Evolutionary conservation across 192 early-diverging fungal species (phyloP).

Genomic region (Coemansia guatemalensis): DNA sequence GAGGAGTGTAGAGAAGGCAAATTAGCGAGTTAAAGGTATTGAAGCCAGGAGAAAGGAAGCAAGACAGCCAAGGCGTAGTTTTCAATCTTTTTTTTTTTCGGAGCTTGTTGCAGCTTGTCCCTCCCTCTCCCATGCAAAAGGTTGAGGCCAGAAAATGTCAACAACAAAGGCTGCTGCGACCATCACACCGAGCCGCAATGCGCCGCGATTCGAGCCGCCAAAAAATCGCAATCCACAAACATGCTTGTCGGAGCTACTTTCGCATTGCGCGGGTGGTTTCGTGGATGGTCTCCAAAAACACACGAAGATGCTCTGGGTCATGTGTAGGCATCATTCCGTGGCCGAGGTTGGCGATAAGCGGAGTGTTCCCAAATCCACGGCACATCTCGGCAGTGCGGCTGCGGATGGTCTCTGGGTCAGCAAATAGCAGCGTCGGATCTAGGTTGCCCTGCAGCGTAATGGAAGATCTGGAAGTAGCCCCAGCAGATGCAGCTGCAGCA

Average conservation of each 20-base stretch:
- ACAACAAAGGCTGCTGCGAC: neutral
- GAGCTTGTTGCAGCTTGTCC: neutral
- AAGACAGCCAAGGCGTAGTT: too few relatives aligned
- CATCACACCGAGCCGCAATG: neutral
- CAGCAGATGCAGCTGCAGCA: slow-evolving; percentile 16
- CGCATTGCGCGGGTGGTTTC: slow-evolving; percentile 41
- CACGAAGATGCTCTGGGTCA: slow-evolving; percentile 66
- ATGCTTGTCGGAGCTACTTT: slow-evolving; percentile 2
- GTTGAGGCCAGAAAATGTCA: neutral
- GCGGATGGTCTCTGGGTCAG: slow-evolving; percentile 68
- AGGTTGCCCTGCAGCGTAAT: slow-evolving; percentile 90
- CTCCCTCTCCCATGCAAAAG: neutral
- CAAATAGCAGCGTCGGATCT: slow-evolving; percentile 86
- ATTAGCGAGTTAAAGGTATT: too few relatives aligned
- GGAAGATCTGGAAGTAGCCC: neutral
- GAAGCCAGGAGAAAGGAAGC: too few relatives aligned
- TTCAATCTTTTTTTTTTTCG: neutral
- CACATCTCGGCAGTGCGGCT: slow-evolving; percentile 77
- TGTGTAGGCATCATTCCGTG: slow-evolving; percentile 93
- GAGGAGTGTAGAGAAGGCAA: too few relatives aligned
- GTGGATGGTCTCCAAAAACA: slow-evolving; percentile 72
- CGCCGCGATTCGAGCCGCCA: neutral
- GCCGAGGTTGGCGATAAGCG: slow-evolving; percentile 94
- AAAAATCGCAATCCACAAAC: slow-evolving; percentile 3
- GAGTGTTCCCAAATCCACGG: slow-evolving; percentile 67